Evolutionary conservation across 2,329 filamentous ascomycete genomes (phyloP).

Genomic region (Exserohilum turcica): DNA sequence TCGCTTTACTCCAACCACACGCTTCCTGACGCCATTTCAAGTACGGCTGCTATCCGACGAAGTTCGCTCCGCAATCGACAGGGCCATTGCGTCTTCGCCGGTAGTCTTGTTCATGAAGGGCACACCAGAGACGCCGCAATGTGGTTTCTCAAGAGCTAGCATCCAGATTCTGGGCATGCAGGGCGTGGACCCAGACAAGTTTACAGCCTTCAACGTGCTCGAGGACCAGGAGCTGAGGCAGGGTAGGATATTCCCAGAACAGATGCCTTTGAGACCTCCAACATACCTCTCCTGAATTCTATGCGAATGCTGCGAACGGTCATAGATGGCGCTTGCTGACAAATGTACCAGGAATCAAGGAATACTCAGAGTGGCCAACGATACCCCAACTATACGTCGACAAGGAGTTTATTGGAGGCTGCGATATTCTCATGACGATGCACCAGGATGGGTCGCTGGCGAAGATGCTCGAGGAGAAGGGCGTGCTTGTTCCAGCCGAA

Average conservation of each 20-base stretch:
- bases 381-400: conserved; percentile 96
- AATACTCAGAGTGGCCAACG: conserved; percentile 98
- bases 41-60: conserved; percentile 78
- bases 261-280: no score
- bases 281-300: neutral
- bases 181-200: conserved; percentile 93
- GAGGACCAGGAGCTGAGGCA: conserved; percentile 86
- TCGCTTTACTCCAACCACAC: conserved; percentile 45
- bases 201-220: conserved; percentile 96
- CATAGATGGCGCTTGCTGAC: conserved; percentile 17
- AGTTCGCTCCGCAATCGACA: conserved; percentile 83
- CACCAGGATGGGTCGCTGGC: conserved; percentile 93
- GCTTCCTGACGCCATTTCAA: conserved; percentile 54
- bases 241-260: conserved; percentile 56
- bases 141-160: conserved; percentile 91
- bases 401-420: conserved; percentile 96
- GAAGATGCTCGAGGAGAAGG: conserved; percentile 89
- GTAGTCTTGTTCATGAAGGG: conserved; percentile 99
- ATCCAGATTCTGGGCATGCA: conserved; percentile 95
- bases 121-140: conserved; percentile 93
- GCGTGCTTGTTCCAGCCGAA: conserved; percentile 69
- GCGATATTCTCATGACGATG: conserved; percentile 96
- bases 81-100: conserved; percentile 82
- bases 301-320: neutral
- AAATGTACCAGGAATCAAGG: conserved; percentile 78